Evolutionary conservation across 2,329 filamentous ascomycete species (phyloP), one percentile per base, ranked within the genome.

Genomic region (Talaromyces sp.): DNA sequence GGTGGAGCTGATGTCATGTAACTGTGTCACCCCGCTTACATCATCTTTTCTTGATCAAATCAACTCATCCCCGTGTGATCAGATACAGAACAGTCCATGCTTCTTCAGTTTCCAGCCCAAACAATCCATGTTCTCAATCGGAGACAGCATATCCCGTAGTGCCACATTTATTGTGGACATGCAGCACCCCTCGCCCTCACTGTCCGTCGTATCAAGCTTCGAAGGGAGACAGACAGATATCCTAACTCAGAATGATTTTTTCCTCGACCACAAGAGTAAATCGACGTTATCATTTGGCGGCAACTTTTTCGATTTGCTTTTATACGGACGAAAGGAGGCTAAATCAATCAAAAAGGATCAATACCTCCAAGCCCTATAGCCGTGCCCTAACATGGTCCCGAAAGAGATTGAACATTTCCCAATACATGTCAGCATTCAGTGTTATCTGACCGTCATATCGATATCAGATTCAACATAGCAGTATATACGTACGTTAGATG

Each of bases 51-150:
- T 35, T 37, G 4, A 40, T 40, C 52, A 23, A 16, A 21, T 39
- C 35, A 40, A 25, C 33, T 46, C 28, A 28, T 28, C 7, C 46
- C 44, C 33, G 58, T n/a, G n/a, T n/a, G 58, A 42, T 50, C 46
- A 42, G 48, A 31, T 52, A 52, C 48, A 52, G 33, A 33, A 18
- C 46, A 1, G 16, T 18, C 60, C 60, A 57, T 8, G 39, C 60
- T n/a, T 46, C 55, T n/a, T 62, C 40, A 44, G 57, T 62, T 2
- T 46, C 40, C 8, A 62, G 14, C n/a, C 52, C 42, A 21, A 57
- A 42, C 4, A 37, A 14, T 4, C 35, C 37, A 23, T 12, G 3
- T 18, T 39, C 40, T n/a, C n/a, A 3, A 46, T 21, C n/a, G 40
- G 60, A 8, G 35, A 8, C 52, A 50, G 23, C 7, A 48, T 56